Evolutionary conservation across 83 land plant genomes (phyloP).

Genomic region (Picea mariana): DNA sequence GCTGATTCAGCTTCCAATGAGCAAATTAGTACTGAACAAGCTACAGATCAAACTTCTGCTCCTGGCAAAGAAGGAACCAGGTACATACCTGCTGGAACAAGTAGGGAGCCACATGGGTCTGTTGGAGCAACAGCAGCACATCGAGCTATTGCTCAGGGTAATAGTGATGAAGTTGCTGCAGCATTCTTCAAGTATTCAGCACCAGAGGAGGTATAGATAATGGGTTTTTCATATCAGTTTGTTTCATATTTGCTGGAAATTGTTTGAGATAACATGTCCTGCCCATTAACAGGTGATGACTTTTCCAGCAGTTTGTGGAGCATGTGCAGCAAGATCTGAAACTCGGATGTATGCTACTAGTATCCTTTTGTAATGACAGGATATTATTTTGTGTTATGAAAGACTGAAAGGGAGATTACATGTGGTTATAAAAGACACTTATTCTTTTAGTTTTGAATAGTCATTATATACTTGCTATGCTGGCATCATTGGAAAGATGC

Average conservation of each 20-base stretch:
- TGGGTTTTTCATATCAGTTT: neutral
- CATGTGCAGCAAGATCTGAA: constrained; percentile 79
- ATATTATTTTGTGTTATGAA: neutral
- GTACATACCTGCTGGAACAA: constrained; percentile 38
- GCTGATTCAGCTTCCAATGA: constrained; percentile 32
- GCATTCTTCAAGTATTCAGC: constrained; percentile 89
- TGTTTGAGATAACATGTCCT: neutral
- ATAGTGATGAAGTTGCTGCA: constrained; percentile 71
- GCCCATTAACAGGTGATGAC: constrained; percentile 72
- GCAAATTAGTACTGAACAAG: constrained; percentile 15
- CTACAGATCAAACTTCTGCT: neutral
- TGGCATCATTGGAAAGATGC: neutral
- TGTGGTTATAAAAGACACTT: no score
- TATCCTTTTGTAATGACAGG: constrained; percentile 57
- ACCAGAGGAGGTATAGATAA: constrained; percentile 85
- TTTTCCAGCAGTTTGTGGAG: constrained; percentile 96
- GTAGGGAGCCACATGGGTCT: constrained; percentile 75
- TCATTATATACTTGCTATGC: neutral
- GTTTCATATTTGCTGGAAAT: neutral
- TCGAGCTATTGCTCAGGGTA: constrained; percentile 81
- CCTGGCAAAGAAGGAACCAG: constrained; percentile 4
- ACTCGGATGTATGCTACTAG: constrained; percentile 92
- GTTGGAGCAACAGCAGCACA: constrained; percentile 86
- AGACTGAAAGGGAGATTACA: neutral
- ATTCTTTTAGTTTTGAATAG: neutral